phyloP scores from a whole-genome alignment of 352 stramenopile species.

The Phytophthora ohioensis region DNA sequence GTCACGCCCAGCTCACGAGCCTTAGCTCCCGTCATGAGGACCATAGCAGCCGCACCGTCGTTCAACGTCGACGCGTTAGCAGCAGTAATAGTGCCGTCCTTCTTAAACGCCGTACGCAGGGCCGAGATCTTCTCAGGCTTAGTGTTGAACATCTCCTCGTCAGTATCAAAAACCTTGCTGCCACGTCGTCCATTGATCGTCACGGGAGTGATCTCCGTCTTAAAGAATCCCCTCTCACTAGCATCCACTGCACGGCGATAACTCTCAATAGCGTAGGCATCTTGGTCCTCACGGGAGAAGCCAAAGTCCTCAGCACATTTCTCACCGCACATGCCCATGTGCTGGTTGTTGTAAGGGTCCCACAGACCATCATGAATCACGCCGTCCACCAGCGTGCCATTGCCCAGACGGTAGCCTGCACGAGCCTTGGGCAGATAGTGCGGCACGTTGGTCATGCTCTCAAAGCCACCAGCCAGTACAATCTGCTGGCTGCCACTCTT shows the following conservation, averaged over 20 bases:
- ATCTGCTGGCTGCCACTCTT: constrained; percentile 86
- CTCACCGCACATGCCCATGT: constrained; percentile 96
- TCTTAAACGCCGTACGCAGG: constrained; percentile 95
- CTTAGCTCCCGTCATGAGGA: constrained; percentile 95
- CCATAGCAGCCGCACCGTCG: constrained; percentile 96
- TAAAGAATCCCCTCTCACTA: constrained; percentile 89
- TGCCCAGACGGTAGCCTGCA: constrained; percentile 92
- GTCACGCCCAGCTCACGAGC: constrained; percentile 84
- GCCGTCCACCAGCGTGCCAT: constrained; percentile 89
- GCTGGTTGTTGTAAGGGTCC: constrained; percentile 97
- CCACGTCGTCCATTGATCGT: constrained; percentile 69
- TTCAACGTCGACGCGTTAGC: constrained; percentile 98
- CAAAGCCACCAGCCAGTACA: constrained; percentile 95
- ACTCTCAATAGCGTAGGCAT: constrained; percentile 94
- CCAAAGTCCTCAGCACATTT: constrained; percentile 93
- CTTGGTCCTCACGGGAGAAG: constrained; percentile 96
- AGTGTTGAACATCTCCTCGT: constrained; percentile 94
- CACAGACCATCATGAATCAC: constrained; percentile 97
- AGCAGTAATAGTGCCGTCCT: constrained; percentile 96
- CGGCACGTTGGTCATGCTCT: constrained; percentile 98
- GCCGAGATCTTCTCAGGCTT: constrained; percentile 93
- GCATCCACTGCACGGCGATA: constrained; percentile 89
- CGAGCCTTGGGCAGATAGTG: constrained; percentile 96
- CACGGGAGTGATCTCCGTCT: constrained; percentile 93
- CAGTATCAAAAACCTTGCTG: constrained; percentile 80